Percentiles rank a stretch among this genome's conserved stretches.
Conservation (phyloP, 805 yeast genomes). For the Kazachstania viticola region DNA sequence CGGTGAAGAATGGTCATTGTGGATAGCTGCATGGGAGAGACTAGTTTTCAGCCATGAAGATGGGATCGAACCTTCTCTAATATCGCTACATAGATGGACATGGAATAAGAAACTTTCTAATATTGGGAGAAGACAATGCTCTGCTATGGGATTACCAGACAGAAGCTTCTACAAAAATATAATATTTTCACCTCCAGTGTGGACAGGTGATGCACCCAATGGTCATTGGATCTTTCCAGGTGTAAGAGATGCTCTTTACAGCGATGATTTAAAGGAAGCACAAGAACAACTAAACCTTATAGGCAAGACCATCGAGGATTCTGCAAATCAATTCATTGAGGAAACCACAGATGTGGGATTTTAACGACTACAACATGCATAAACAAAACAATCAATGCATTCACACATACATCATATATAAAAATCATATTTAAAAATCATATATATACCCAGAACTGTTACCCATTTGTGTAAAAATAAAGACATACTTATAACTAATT, state of each 20-base stretch:
- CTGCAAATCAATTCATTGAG: slow-evolving; percentile 24
- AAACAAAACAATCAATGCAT: no score
- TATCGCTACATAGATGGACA: slow-evolving; percentile 63
- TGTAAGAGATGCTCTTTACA: slow-evolving; percentile 53
- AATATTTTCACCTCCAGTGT: slow-evolving; percentile 56
- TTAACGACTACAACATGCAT: no score
- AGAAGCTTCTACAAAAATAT: slow-evolving; percentile 60
- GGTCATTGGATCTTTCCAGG: slow-evolving; percentile 54
- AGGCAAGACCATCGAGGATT: slow-evolving; percentile 26
- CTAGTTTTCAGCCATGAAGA: slow-evolving; percentile 35
- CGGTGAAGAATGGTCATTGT: slow-evolving; percentile 39
- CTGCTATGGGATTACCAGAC: slow-evolving; percentile 32
- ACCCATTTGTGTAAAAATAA: no score
- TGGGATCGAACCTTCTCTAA: slow-evolving; percentile 62
- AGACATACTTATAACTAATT: no score
- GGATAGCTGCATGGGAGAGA: slow-evolving; percentile 55
- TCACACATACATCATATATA: no score
- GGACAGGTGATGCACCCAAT: slow-evolving; percentile 30
- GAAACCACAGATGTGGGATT: slow-evolving; percentile 12
- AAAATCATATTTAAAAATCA: no score
- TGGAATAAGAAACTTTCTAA: slow-evolving; percentile 62
- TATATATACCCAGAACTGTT: no score
- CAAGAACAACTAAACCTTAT: slow-evolving; percentile 40
- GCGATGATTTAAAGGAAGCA: slow-evolving; percentile 39
- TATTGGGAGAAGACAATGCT: slow-evolving; percentile 43